Evolutionary conservation across 768 basidiomycete species (phyloP).

Genomic region (Trametes meyenii): DNA sequence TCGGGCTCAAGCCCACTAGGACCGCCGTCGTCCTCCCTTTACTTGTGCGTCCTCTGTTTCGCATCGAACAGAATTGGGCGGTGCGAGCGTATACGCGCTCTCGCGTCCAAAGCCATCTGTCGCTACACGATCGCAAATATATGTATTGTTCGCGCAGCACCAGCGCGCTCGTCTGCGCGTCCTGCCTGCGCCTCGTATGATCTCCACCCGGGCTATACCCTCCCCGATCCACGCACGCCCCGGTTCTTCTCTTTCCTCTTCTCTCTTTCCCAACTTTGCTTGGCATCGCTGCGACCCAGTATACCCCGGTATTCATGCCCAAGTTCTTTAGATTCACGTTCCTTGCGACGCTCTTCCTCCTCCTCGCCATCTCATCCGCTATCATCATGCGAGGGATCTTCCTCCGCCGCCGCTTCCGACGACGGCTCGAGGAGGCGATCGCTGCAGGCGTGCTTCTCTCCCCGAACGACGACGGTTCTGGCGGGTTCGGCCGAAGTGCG

Average conservation of each 20-base stretch:
- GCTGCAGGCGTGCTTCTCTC: conserved; percentile 52
- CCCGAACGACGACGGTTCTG: conserved; percentile 28
- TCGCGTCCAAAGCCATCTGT: not conserved
- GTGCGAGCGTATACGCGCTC: not conserved
- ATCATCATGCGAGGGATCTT: conserved; percentile 68
- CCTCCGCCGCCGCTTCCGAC: conserved; percentile 59
- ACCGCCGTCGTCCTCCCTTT: conserved; percentile 24
- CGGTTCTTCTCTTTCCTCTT: not conserved
- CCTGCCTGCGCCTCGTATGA: not conserved
- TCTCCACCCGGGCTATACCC: not conserved
- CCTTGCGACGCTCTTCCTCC: conserved; percentile 68
- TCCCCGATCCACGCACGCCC: not conserved
- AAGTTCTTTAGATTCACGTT: conserved; percentile 62
- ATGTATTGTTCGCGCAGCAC: not conserved
- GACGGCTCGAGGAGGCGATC: conserved; percentile 54
- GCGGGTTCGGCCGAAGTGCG: conserved; percentile 32
- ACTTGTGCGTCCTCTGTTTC: conserved; percentile 20
- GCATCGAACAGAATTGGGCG: not conserved
- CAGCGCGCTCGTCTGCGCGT: conserved; percentile 7
- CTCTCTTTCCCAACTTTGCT: not conserved
- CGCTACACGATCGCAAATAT: conserved; percentile 6
- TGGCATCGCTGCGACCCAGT: not conserved
- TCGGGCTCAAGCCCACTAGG: not conserved
- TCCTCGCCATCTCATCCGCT: conserved; percentile 63
- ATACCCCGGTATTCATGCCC: not conserved